Evolutionary conservation across 2,329 filamentous ascomycete species (phyloP), one percentile per base, ranked within the genome.

Genomic region (Calcarisporium arbuscula): DNA sequence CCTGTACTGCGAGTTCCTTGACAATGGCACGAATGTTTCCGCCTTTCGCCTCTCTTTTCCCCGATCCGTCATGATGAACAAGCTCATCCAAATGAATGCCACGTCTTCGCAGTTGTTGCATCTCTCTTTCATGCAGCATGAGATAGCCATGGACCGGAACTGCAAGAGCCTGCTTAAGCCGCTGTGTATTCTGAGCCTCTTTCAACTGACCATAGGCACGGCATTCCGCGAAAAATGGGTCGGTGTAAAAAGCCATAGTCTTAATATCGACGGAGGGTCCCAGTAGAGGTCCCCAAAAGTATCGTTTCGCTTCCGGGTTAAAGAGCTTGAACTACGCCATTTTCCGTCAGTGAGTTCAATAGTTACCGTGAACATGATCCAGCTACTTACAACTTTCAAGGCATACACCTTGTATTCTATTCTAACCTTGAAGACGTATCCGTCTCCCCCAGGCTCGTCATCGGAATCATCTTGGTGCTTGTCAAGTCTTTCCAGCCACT

Each of bases 141-240:
- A 25, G 22, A 25, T 25, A 25, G n/a, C 22, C 22, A n/a, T n/a
- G 22, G 22, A 8, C 8, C 8, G 22, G 22, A 25, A 25, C n/a
- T n/a, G 22, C 22, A 25, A 25, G 22, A 8, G 8, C 9, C n/a
- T n/a, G 22, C n/a, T 25, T 25, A 8, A 25, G 22, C 9, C 15
- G 19, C 16, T 4, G 18, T n/a, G n/a, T n/a, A n/a, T n/a, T n/a
- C n/a, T n/a, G n/a, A n/a, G n/a, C n/a, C n/a, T n/a, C n/a, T n/a
- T n/a, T n/a, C n/a, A n/a, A n/a, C n/a, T n/a, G n/a, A n/a, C n/a
- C 34, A 21, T 36, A 36, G 19, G 34, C 34, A 12, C 34, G 34
- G 16, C 27, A 30, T 26, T 36, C 27, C 5, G 18, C 17, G 15
- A 30, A 36, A 11, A 30, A 36, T 2, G 28, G 34, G 16, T 30